phyloP scores from a whole-genome alignment of 2,329 filamentous ascomycete genomes.

The Aspergillus novoparasiticus region DNA sequence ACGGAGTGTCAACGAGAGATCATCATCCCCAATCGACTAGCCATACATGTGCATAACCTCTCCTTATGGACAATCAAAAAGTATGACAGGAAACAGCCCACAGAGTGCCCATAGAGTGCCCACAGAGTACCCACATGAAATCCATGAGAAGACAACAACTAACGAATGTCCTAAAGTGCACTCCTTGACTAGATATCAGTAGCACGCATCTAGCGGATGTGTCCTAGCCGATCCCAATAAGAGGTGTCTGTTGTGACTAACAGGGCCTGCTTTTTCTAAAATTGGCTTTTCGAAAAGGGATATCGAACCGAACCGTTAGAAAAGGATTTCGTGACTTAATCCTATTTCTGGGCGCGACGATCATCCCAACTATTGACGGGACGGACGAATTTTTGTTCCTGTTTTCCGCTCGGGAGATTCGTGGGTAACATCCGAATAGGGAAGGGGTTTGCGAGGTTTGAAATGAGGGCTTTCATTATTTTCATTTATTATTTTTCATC shows the following conservation, averaged over 20 bases:
- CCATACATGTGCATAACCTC: neutral
- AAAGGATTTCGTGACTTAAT: neutral
- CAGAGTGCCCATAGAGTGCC: neutral
- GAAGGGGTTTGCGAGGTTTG: neutral
- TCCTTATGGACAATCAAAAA: neutral
- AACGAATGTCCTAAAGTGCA: neutral
- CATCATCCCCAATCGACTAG: neutral
- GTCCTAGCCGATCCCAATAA: constrained; percentile 7
- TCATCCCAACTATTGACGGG: neutral
- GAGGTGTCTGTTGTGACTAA: neutral
- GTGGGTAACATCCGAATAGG: neutral
- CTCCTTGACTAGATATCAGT: too few species aligned
- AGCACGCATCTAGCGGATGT: neutral
- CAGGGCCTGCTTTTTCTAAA: neutral
- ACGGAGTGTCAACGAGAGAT: neutral
- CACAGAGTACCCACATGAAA: neutral
- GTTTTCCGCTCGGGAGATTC: neutral
- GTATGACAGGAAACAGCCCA: neutral
- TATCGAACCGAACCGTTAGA: too few species aligned
- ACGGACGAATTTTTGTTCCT: neutral
- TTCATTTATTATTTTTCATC: neutral
- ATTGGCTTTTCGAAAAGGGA: neutral
- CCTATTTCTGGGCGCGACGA: neutral
- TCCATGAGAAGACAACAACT: neutral
- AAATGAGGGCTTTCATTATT: neutral